A percentile compares a stretch with the other conserved stretches of the same genome.
phyloP scores from a whole-genome alignment of 2,329 filamentous ascomycete genomes.

The Byssochlamys sp. region DNA sequence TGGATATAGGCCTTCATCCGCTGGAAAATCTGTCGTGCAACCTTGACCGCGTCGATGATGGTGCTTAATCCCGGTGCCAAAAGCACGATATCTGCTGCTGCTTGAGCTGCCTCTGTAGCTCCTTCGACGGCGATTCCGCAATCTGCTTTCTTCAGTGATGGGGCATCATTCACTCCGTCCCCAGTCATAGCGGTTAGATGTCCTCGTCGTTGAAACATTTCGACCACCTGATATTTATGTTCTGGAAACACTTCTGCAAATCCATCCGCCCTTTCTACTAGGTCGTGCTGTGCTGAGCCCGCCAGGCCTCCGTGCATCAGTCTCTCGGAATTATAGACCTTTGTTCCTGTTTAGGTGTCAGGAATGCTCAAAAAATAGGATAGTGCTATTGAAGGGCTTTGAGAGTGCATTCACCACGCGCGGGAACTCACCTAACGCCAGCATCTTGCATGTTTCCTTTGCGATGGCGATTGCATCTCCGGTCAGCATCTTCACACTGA shows the following conservation, averaged over 20 bases:
- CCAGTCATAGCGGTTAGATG: constrained; percentile 62
- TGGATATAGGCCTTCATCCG: constrained; percentile 64
- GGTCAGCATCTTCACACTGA: constrained; percentile 67
- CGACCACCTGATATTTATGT: constrained; percentile 62
- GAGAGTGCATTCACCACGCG: neutral
- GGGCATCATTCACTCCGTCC: constrained; percentile 61
- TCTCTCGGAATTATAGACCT: constrained; percentile 66
- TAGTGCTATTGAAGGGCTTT: too few relatives aligned
- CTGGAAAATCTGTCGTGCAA: constrained; percentile 60
- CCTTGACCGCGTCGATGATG: constrained; percentile 60
- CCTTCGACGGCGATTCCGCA: constrained; percentile 61
- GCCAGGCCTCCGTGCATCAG: constrained; percentile 62
- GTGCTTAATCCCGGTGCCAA: constrained; percentile 59
- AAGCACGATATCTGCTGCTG: constrained; percentile 61
- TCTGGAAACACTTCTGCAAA: constrained; percentile 62
- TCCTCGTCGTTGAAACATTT: constrained; percentile 60
- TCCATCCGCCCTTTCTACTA: constrained; percentile 60
- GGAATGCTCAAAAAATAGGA: neutral
- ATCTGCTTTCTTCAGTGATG: constrained; percentile 59
- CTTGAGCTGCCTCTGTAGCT: constrained; percentile 57
- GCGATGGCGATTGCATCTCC: constrained; percentile 66
- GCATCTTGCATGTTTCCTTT: constrained; percentile 68
- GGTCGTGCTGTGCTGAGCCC: constrained; percentile 60
- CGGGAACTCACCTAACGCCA: constrained; percentile 47
- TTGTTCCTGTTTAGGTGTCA: constrained; percentile 35